phyloP scores from a whole-genome alignment of 352 stramenopile genomes.

The Phytopythium chamaehyphon region DNA sequence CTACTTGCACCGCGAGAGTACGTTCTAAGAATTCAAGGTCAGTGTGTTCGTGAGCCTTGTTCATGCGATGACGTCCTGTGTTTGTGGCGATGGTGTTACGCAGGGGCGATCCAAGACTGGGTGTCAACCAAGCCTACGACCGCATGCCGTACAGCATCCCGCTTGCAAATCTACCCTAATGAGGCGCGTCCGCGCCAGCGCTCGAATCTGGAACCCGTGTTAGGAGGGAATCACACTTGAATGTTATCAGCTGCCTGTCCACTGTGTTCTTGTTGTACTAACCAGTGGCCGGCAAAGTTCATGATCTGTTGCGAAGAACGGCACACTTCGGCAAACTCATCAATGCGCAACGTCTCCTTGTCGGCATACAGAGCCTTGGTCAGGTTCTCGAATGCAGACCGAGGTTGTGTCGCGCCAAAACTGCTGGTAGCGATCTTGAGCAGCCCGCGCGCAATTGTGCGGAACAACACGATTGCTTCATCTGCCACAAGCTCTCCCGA shows the following conservation, averaged over 20 bases:
- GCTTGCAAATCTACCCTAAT: constrained; percentile 53
- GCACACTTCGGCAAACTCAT: constrained; percentile 16
- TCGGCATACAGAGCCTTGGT: constrained; percentile 26
- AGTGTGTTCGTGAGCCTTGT: no score
- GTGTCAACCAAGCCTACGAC: constrained; percentile 74
- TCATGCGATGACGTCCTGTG: neutral
- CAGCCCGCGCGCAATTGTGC: constrained; percentile 10
- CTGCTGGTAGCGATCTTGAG: constrained; percentile 9
- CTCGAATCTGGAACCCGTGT: no score
- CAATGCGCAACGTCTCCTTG: constrained; percentile 15
- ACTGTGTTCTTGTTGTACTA: neutral
- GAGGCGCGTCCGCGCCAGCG: no score
- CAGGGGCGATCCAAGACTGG: constrained; percentile 61
- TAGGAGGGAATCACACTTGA: no score
- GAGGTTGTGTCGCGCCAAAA: neutral
- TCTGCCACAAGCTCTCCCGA: constrained; percentile 21
- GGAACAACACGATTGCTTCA: constrained; percentile 27
- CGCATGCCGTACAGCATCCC: constrained; percentile 77
- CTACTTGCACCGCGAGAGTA: constrained; percentile 53
- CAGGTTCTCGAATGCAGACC: constrained; percentile 21
- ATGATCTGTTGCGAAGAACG: constrained; percentile 9
- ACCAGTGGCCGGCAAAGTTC: constrained; percentile 14
- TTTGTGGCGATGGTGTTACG: neutral
- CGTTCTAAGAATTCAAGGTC: no score
- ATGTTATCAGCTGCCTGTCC: neutral